Conservation (phyloP, 768 basidiomycete species). For the Lentinula aciculospora region DNA sequence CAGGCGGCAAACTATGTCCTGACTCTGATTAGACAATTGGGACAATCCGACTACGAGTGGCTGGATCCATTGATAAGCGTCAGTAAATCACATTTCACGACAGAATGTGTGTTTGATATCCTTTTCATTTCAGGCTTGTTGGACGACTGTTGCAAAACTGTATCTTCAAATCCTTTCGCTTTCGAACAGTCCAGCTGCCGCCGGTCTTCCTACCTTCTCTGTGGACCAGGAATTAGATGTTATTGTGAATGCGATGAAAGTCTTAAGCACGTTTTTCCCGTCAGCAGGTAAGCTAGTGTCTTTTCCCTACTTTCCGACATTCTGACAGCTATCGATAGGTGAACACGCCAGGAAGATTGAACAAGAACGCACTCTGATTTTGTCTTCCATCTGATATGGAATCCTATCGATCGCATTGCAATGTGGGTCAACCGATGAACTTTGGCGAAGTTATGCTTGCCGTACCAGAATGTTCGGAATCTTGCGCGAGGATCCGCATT, state of each 20-base stretch:
- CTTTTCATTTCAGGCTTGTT: slow-evolving; percentile 26
- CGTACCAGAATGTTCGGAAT: background rate
- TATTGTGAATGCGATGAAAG: slow-evolving; percentile 27
- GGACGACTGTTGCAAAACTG: slow-evolving; percentile 32
- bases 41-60: slow-evolving; percentile 44
- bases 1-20: slow-evolving; percentile 39
- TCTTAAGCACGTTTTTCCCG: slow-evolving; percentile 28
- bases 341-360: background rate
- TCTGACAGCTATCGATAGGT: background rate
- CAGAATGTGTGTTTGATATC: background rate
- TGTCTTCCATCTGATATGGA: background rate
- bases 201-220: slow-evolving; percentile 12
- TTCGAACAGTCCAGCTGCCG: slow-evolving; percentile 13
- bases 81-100: slow-evolving; percentile 19
- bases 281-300: slow-evolving; percentile 23
- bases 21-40: slow-evolving; percentile 39
- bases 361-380: background rate
- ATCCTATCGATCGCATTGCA: background rate
- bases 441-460: too few species aligned
- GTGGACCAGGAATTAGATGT: slow-evolving; percentile 26
- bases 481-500: background rate
- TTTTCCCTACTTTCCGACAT: background rate
- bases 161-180: slow-evolving; percentile 26
- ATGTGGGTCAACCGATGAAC: background rate
- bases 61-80: slow-evolving; percentile 52